Base-by-base conservation (phyloP, 2,329 filamentous ascomycete species). In the Aureobasidium sp. region DNA sequence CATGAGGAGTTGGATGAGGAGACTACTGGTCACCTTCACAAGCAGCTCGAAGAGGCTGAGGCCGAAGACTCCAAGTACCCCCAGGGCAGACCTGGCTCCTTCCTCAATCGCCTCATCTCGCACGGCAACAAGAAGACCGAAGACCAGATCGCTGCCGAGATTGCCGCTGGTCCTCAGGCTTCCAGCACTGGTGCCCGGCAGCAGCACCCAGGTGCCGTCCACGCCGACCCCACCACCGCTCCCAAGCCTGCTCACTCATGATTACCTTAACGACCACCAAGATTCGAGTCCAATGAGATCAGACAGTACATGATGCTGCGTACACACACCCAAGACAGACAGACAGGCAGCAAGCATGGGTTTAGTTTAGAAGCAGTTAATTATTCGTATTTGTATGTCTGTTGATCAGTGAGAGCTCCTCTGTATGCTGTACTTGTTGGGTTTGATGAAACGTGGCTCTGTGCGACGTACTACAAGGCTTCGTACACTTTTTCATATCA, bases 121-220 rank as follows among this genome's bases (percentile, higher is more conserved):
- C 70, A 73, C 66, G 72, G 72, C 63, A 74, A 74, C 67, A 72
- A 73, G 69, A 74, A 73, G 70, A 74, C 72, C 6, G 72, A 74
- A 64, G 70, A 72, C 40, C 68, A 74, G 67, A 62, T 73, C 39
- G 65, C 65, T 44, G 54, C 44, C 19, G 54, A 63, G 48, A 47
- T 49, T 39, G 37, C 54, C 19, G 54, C 61, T 31, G 61, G 44
- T 19, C 44, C 54, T 4, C 35, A 58, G 27, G 45, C 48, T 40
- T 12, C 49, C 39, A 42, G 17, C 14, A 15, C 47, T 22, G 45
- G 53, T 57, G 40, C 40, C 22, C 53, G 47, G 14, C 35, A 44
- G 19, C 35, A 44, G 40, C 53, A 40, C 22, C 40, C 53, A 3
- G 53, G 29, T 57, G 35, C 15, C 19, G 29, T 44, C 15, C 53